These are phyloP conservation scores for Chalaropsis thielavioides DNA, from an alignment of 2,329 filamentous ascomycete genomes.

Conservation along the genomic window DNA sequence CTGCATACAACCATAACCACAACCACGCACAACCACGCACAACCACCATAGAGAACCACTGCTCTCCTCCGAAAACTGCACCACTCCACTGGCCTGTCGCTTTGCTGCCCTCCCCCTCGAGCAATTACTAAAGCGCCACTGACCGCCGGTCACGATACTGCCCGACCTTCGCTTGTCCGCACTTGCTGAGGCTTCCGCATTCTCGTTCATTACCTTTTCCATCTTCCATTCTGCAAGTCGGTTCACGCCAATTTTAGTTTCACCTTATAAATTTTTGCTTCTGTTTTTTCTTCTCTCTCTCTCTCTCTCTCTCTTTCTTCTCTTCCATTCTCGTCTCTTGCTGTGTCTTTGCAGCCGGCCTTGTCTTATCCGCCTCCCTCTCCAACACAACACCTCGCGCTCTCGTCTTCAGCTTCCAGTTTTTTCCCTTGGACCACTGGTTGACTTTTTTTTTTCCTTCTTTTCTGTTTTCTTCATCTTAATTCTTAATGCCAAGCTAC, in stretches of 20 bases:
- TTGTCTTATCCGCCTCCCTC: background rate
- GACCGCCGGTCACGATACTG: background rate
- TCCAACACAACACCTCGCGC: slow-evolving; percentile 1
- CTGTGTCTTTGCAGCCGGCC: background rate
- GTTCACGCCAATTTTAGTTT: background rate
- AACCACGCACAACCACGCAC: background rate
- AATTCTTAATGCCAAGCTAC: slow-evolving; percentile 18
- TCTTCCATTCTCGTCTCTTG: background rate
- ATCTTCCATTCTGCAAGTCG: slow-evolving; percentile 9
- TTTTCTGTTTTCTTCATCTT: slow-evolving; percentile 10
- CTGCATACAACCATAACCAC: background rate
- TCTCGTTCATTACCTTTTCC: slow-evolving; percentile 15
- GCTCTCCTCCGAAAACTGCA: too few species aligned
- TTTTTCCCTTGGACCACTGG: background rate
- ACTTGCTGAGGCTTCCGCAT: background rate
- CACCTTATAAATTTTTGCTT: background rate
- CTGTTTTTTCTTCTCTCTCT: slow-evolving; percentile 7
- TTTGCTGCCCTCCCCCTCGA: too few species aligned
- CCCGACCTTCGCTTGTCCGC: background rate
- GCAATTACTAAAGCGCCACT: background rate
- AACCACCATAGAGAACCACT: background rate
- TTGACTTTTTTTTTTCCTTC: background rate
- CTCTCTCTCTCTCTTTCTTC: slow-evolving; percentile 2
- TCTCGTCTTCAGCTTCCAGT: background rate
- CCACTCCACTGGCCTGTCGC: background rate